Base-by-base conservation (phyloP, 495 filamentous ascomycete species). In the Lophiotrema nucula region DNA sequence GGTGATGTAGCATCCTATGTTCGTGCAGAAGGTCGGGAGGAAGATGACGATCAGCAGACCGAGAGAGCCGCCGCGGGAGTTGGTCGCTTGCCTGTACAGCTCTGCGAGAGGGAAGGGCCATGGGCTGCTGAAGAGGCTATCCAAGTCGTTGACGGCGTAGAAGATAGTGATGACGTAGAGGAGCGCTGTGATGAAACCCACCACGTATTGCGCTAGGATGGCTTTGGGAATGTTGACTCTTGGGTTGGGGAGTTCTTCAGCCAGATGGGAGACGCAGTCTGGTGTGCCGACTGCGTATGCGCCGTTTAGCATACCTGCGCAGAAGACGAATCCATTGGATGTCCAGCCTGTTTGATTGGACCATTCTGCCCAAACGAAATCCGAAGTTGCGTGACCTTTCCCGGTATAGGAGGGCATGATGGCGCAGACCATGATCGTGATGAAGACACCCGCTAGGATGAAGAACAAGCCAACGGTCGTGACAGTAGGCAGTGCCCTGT, bases 231-330 rank as follows among this genome's bases (percentile, higher is more conserved):
- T 75, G 58, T 88, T 82, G 58, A 70, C 72, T 42, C 71, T 76
- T 24, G 86, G 87, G 56, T 83, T 73, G 0, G 88, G 86, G 12
- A 95, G 75, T 71, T 95, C 90, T 70, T 95, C 90, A 1, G 89
- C 85, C 58, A 95, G 78, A 70, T 95, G 90, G 5, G 85, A 82
- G 13, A 88, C 79, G 35, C 80, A 69, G 62, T 72, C 71, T 2
- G 89, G 88, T 0, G 89, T 90, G 12, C 90, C 90, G 28, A 96
- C 83, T 16, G 87, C 83, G 68, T 87, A 96, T 10, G 90, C 88
- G 18, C 89, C 90, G 64, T 96, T 95, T 21, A 96, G 78, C 67
- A 93, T 88, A 1, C 90, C 90, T 2, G 83, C 73, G 13, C 92
- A 72, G 62, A 96, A 96, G 12, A 85, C 88, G 16, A 96, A 82